Evolutionary conservation across 805 yeast genomes (phyloP).

Genomic region (Dipodascopsis uninucleata): DNA sequence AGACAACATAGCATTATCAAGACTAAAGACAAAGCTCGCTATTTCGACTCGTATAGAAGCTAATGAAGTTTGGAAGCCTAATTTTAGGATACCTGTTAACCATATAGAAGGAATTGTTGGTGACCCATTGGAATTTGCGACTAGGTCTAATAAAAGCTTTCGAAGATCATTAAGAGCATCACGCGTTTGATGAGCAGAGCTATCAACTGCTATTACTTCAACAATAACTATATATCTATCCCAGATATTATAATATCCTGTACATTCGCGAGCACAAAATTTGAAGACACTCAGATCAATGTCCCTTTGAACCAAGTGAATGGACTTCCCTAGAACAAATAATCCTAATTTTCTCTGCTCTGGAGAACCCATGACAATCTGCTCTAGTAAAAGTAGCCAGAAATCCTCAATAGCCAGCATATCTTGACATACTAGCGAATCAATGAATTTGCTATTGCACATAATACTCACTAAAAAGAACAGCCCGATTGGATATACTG

Average conservation of each 20-base stretch:
- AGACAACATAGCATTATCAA: not conserved
- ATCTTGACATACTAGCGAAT: not conserved
- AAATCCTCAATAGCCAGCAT: slow-evolving; percentile 3
- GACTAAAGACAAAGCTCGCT: slow-evolving; percentile 11
- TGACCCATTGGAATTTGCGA: too few relatives aligned
- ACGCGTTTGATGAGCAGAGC: slow-evolving; percentile 74
- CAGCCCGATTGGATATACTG: slow-evolving; percentile 8
- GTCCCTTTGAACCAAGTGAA: not conserved
- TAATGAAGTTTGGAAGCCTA: slow-evolving; percentile 16
- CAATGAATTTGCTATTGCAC: not conserved
- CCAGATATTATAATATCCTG: slow-evolving; percentile 54
- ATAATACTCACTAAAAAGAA: slow-evolving; percentile 12
- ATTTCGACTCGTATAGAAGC: slow-evolving; percentile 15
- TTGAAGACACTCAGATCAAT: slow-evolving; percentile 7
- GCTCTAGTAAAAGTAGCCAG: slow-evolving; percentile 10
- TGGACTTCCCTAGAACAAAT: slow-evolving; percentile 9
- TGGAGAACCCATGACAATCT: slow-evolving; percentile 11
- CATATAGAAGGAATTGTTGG: slow-evolving; percentile 14
- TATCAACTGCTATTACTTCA: slow-evolving; percentile 78
- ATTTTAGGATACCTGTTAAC: slow-evolving; percentile 5
- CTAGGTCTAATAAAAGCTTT: not conserved
- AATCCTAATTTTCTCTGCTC: slow-evolving; percentile 18
- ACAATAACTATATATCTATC: slow-evolving; percentile 65
- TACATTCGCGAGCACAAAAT: not conserved
- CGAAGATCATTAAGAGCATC: slow-evolving; percentile 7